Base-by-base conservation (phyloP, 2,329 filamentous ascomycete genomes). In the Hymenoscyphus infarciens region DNA sequence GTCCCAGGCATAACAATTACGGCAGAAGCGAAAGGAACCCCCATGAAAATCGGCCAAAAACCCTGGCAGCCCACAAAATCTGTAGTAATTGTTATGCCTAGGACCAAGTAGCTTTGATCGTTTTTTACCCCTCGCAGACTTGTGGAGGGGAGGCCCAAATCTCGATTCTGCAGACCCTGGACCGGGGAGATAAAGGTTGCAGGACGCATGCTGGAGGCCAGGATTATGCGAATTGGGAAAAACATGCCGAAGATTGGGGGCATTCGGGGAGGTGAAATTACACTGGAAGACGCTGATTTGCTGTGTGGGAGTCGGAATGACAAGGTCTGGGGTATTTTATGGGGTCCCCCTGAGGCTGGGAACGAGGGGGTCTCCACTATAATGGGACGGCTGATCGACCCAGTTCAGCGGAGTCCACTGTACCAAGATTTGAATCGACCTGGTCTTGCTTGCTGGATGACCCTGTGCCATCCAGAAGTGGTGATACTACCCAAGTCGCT, bases 231-330 rank as follows among this genome's bases (percentile, higher is more conserved):
- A 42, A 42, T 42, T 42, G n/a, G n/a, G 39, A 42, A 55, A 31
- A 13, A n/a, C 53, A 31, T 31, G 39, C 4, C 15, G 39, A 6
- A 19, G 5, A 19, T 42, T 45, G 39, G 6, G 39, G 16, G 2
- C 6, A 19, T 7, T 45, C n/a, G 39, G 39, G 8, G 19, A 42
- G n/a, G 11, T 35, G 33, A 33, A 35, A 57, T 19, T 19, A 35
- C 29, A 39, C 16, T 25, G 55, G 33, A 15, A 8, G 38, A 16
- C 42, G 11, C 15, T 58, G 15, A 58, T 58, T 58, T 25, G 56
- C 38, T 58, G 56, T 58, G 56, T 58, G 56, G 38, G 56, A 58
- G 56, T 58, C 27, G 25, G 13, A 15, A 58, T 13, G 38, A 25
- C 56, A 27, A 19, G 39, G 56, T 25, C 56, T 31, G 29, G 56